Percentiles rank a stretch among this genome's conserved stretches.
Evolutionary conservation across 176 grass and related monocot genomes (phyloP).

Genomic region (Typha latifolia): DNA sequence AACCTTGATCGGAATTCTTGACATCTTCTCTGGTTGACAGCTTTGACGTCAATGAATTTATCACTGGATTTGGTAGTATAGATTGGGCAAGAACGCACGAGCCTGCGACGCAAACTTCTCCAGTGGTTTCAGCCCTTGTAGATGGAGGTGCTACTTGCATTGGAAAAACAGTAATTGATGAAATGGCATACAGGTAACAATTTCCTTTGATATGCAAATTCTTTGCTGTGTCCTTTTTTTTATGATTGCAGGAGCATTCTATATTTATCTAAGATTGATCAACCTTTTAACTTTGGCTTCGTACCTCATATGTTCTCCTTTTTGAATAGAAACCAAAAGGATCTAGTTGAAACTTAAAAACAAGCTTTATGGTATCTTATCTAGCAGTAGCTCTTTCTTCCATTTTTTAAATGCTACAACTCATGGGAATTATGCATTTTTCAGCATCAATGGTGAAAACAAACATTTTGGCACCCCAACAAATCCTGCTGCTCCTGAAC

Average conservation of each 20-base stretch:
- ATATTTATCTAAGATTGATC: no score
- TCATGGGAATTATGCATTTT: slow-evolving; percentile 2
- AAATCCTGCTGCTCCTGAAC: slow-evolving; percentile 55
- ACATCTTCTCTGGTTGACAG: slow-evolving; percentile 19
- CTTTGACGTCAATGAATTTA: slow-evolving; percentile 58
- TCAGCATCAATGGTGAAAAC: slow-evolving; percentile 84
- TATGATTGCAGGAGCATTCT: no score
- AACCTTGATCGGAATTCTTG: neutral
- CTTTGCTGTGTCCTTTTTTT: no score
- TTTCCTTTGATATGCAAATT: neutral
- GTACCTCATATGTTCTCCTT: no score
- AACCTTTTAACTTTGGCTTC: no score
- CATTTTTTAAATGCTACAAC: neutral
- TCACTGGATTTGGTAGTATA: slow-evolving; percentile 73
- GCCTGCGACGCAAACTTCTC: slow-evolving; percentile 43
- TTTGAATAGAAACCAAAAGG: no score
- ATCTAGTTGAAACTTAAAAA: neutral
- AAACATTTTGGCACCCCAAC: slow-evolving; percentile 73
- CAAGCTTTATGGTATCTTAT: neutral
- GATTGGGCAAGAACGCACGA: slow-evolving; percentile 71
- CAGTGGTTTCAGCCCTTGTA: slow-evolving; percentile 68
- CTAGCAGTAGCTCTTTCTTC: neutral
- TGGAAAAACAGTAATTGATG: slow-evolving; percentile 91
- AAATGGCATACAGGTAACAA: slow-evolving; percentile 82
- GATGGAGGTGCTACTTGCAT: slow-evolving; percentile 69